Evolutionary conservation across 2,329 filamentous ascomycete species (phyloP), one percentile per base, ranked within the genome.

Genomic region (Colletotrichum echinochloae): DNA sequence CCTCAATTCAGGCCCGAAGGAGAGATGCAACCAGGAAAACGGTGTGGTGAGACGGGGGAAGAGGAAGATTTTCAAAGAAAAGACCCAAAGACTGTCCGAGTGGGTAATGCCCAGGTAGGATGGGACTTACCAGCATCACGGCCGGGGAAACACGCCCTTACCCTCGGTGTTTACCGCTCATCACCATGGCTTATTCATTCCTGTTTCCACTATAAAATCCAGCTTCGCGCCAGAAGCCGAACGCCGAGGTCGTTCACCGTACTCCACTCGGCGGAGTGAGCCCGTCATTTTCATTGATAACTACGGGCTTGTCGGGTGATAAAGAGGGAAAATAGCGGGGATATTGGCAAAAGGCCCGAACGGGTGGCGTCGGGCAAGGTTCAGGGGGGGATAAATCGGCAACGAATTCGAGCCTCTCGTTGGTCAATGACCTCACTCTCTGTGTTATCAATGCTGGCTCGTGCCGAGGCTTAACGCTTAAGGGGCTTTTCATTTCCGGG

Each of bases 331-430:
- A 51, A 20, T 9, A 46, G 67, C 59, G 67, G 67, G 16, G 18
- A 35, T 39, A 64, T 62, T 63, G 67, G 67, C 67, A 67, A 70
- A 70, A 67, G 67, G 67, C 30, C 67, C 67, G 67, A 70, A 67
- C 63, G 52, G 64, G 67, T 70, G 67, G 64, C 67, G 64, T 64
- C 67, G 59, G 62, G 64, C 67, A 59, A 59, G 67, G 57, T 67
- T 44, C 59, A 62, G 44, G 67, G 44, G 67, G 64, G 44, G 67
- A 70, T 70, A 70, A 67, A 46, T 52, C 67, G 64, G 67, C 23
- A 37, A 23, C 67, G n/a, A 66, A 23, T 56, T 2, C 6, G 12
- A 23, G 18, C 1, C 12, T 44, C 23, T 30, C 16, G 65, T 69
- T 70, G 66, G 61, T 23, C 28, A 28, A 33, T 9, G 23, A 28